Evolutionary conservation across 2,329 filamentous ascomycete species (phyloP), one percentile per base, ranked within the genome.

Genomic region (Sclerotinia borealis): DNA sequence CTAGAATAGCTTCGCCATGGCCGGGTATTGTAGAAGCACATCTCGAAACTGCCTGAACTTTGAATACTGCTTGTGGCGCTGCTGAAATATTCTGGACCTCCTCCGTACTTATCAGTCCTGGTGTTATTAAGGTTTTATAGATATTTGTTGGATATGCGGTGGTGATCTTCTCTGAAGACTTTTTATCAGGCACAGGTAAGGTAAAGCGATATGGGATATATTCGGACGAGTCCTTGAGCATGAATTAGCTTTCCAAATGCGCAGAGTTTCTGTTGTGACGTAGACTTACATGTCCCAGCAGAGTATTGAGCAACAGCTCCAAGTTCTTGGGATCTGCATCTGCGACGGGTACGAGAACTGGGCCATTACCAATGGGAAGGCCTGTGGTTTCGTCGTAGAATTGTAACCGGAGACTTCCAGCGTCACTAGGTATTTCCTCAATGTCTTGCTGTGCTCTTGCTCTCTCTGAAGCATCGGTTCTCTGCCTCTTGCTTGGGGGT

Each of bases 271-370:
- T 31, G 22, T 6, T n/a, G 31, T 25, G n/a, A n/a, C 1, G n/a
- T 17, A 48, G n/a, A 54, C 70, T 69, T 54, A 89, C 88, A 79
- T 88, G 85, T 72, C 87, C 89, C 74, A 96, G 83, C 48, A 97
- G 79, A 3, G 90, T 92, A 75, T 97, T 98, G 62, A 96, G 77
- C 0, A 97, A 81, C 11, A 93, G 83, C 60, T 95, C 93, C 4
- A 98, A 83, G 70, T 97, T 96, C 79, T 92, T 93, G 66, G 95
- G 91, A 9, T 85, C 89, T 2, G 93, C 90, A 79, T 97, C 90
- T 63, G 88, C 89, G 37, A 97, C 84, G 15, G 92, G 88, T 48
- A 97, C 88, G 70, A 88, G 82, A 55, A 88, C 75, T 83, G 72
- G 73, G 4, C 69, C 72, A 41, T 72, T 88, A 70, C 83, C 92